These are phyloP conservation scores for Eremomyces bilateralis DNA, from an alignment of 495 filamentous ascomycete species.

Conservation along the genomic window DNA sequence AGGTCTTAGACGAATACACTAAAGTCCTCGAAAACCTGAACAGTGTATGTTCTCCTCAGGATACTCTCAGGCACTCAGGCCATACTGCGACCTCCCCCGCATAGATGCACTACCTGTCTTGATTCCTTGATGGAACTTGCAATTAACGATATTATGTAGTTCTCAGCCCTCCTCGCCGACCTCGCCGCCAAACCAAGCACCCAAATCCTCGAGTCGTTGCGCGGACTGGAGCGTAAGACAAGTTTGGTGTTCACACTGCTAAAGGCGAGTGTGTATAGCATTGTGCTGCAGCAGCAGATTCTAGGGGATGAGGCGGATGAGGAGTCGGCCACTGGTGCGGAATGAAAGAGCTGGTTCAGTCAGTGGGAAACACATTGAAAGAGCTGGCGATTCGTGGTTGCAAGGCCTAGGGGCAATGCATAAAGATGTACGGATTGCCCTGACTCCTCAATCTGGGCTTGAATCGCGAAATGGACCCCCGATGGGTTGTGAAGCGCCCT, in stretches of 20 bases:
- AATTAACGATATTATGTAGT: too few species aligned
- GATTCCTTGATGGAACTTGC: too few species aligned
- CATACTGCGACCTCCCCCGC: background rate
- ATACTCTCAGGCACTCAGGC: background rate
- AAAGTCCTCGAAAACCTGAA: slow-evolving; percentile 79
- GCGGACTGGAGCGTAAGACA: slow-evolving; percentile 81
- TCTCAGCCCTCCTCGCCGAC: slow-evolving; percentile 35
- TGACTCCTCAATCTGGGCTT: too few species aligned
- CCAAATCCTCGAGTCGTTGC: slow-evolving; percentile 63
- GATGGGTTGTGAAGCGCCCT: too few species aligned
- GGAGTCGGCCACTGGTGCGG: background rate
- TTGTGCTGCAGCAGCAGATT: slow-evolving; percentile 94
- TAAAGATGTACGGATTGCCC: background rate
- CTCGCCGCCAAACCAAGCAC: slow-evolving; percentile 41
- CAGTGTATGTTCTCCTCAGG: slow-evolving; percentile 30
- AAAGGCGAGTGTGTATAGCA: slow-evolving; percentile 95
- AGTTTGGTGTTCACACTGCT: slow-evolving; percentile 81
- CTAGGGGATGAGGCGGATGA: slow-evolving; percentile 31
- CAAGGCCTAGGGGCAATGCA: too few species aligned
- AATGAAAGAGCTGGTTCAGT: too few species aligned
- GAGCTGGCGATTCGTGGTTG: too few species aligned
- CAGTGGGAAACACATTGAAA: too few species aligned
- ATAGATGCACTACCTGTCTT: too few species aligned
- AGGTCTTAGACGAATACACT: slow-evolving; percentile 84
- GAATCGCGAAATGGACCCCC: too few species aligned